Evolutionary conservation across 1,284 basidiomycete genomes (phyloP), one percentile per base, ranked within the genome.

Genomic region (Athelia sp.): DNA sequence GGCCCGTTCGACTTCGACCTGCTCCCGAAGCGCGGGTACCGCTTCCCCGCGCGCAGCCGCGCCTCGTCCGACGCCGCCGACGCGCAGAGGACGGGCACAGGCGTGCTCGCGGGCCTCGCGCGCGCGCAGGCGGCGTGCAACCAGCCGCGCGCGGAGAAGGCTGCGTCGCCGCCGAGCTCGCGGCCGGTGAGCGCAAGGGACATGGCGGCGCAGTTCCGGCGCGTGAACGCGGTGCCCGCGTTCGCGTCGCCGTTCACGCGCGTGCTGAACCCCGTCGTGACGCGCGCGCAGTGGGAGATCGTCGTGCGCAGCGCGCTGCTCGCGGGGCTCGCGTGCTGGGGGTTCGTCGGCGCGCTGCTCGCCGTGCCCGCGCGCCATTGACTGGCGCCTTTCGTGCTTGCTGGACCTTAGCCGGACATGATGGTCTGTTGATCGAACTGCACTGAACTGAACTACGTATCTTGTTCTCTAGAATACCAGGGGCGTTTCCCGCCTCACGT

Each of bases 261-360:
- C 38, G 72, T 90, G 23, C 71, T 85, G 44, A 85, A 76, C 53
- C 82, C 84, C n/a, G 71, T 84, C 48, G 78, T 90, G 45, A 74
- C 79, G 47, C 74, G 88, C 13, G 85, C 81, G 3, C 88, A 90
- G 58, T 90, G 87, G 88, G 87, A 90, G 66, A 74, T 80, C 21
- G 74, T 80, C 17, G 62, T 79, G 40, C 58, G 75, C 26, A 74
- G 75, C 29, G 69, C 61, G 32, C 14, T 62, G 3, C 50, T 73
- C 4, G 69, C 64, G 1, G 58, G 64, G 13, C 22, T 72, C 21
- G 52, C 70, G 14, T 47, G 65, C 17, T 65, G 64, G 43, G 23
- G n/a, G n/a, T n/a, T n/a, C n/a, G n/a, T n/a, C n/a, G n/a, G n/a
- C n/a, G n/a, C n/a, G n/a, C n/a, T n/a, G n/a, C n/a, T n/a, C n/a